These are phyloP conservation scores for Excoecaria cochinchinensis DNA, from an alignment of 345 rosid genomes.

Conservation along the genomic window DNA sequence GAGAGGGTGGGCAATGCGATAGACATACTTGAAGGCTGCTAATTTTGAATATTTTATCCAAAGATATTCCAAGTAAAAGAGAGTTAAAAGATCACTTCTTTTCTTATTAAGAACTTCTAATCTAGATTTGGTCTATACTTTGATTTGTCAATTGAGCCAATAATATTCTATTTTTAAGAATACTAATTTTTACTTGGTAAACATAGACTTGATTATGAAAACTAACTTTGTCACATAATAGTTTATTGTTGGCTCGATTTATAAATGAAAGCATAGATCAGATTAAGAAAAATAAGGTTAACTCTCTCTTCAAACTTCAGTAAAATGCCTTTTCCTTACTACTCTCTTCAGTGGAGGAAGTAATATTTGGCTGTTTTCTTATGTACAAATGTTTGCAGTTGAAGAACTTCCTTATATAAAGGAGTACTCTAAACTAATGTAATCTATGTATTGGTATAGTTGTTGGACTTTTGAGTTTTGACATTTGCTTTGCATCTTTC, in stretches of 20 bases:
- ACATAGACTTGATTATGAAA: too few species aligned
- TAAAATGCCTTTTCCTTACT: neutral
- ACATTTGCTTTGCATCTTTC: neutral
- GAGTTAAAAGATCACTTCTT: neutral
- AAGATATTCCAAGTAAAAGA: neutral
- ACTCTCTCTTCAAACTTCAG: neutral
- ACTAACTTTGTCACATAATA: too few species aligned
- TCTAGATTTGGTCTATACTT: too few species aligned
- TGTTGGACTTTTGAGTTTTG: neutral
- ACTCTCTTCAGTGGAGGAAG: neutral
- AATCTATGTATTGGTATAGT: neutral
- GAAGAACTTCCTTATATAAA: neutral
- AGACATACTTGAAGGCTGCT: neutral
- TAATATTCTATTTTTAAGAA: too few species aligned
- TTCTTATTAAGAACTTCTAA: neutral
- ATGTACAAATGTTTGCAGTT: constrained; percentile 30
- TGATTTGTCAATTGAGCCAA: too few species aligned
- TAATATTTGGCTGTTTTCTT: constrained; percentile 10
- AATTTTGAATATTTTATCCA: neutral
- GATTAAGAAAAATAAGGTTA: neutral
- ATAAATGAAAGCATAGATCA: too few species aligned
- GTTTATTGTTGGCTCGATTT: too few species aligned
- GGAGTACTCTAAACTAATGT: constrained; percentile 3
- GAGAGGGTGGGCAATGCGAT: too few species aligned
- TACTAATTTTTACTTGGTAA: too few species aligned